Base-by-base conservation (phyloP, 306 rosid species). In the Boehmeria nivea region DNA sequence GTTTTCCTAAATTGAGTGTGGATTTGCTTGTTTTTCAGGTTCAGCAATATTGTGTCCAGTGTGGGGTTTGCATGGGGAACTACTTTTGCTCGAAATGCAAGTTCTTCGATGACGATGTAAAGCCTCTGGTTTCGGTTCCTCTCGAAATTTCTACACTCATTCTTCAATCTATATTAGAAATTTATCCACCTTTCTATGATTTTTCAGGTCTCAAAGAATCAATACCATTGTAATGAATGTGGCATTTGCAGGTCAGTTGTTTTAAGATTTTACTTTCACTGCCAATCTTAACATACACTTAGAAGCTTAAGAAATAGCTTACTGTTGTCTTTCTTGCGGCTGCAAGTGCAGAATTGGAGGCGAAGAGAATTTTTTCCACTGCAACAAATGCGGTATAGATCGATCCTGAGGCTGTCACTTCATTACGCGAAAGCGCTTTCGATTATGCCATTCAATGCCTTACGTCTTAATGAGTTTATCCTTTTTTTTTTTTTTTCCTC, bases 211-310 rank as follows among this genome's bases (percentile, higher is more conserved):
- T 71, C 80, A 1, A 87, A 84, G 64, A 66, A 71, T 13, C 95
- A 79, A 44, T 84, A 76, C 79, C 95, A 87, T 69, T 87, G 94
- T 43, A 65, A 79, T 60, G 83, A 73, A 70, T 87, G 95, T 69
- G 95, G 89, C 10, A 87, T 87, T 66, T 87, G 95, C 95, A 79
- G 95, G 97, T 89, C 54, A 68, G 67, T 31, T 54, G 44, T 63
- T 68, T 59, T 62, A 38, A 38, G 8, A 6, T 10, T 31, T 31
- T 4, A 10, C 36, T 31, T 31, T 31, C 8, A 4, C 9, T 31
- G 5, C 9, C 36, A 31, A 31, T 31, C 36, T 31, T 10, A 31
- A 31, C 36, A 31, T 31, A 31, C 36, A 6, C 36, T 31, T 1
- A 25, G n/a, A 7, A 26, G 37, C 43, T 18, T 33, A 20, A 59